Base-by-base conservation (phyloP, 2,329 filamentous ascomycete genomes). In the Xylariaceae sp. region DNA sequence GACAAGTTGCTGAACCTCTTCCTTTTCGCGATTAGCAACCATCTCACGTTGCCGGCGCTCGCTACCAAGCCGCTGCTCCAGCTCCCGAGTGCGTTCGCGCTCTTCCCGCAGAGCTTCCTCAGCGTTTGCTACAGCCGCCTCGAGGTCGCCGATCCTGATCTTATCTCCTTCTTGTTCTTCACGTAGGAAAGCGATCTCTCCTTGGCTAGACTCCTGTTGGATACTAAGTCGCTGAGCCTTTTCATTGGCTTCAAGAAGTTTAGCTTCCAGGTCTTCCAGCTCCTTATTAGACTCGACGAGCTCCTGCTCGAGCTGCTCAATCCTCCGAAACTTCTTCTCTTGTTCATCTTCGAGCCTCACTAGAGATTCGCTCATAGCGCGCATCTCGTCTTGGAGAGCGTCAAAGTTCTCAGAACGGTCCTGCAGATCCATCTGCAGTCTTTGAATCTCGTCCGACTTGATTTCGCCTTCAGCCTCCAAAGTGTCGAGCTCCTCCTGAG, bases 81-180 rank as follows among this genome's bases (percentile, higher is more conserved):
- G 71, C 53, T 89, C 86, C 56, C 72, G 74, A 15, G 76, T 73
- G 35, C 80, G 82, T 46, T 96, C 90, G 63, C 85, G 86, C 63
- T 95, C 89, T 38, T 93, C 89, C 42, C 85, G 79, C n/a, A 95
- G 69, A 37, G 72, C 79, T 56, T 89, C 81, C 61, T 94, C 86
- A n/a, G 82, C 78, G 42, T 81, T 85, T 54, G 87, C 86, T 29
- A 96, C 69, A 12, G 84, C 81, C 8, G 88, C 87, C 59, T 97
- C 90, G 7, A 97, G 73, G 57, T 97, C 89, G 29, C 91, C 89
- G 56, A 98, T 97, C 65, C 89, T 90, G 61, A 98, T 95, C 74
- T 98, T 98, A 71, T 98, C 93, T 15, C 79, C 81, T 65, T 98
- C 93, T 64, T 98, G 93, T 68, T 98, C 93, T 61, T 98, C 93